These are phyloP conservation scores for Plantago elongata DNA, from an alignment of 257 asterid genomes.

Conservation along the genomic window DNA sequence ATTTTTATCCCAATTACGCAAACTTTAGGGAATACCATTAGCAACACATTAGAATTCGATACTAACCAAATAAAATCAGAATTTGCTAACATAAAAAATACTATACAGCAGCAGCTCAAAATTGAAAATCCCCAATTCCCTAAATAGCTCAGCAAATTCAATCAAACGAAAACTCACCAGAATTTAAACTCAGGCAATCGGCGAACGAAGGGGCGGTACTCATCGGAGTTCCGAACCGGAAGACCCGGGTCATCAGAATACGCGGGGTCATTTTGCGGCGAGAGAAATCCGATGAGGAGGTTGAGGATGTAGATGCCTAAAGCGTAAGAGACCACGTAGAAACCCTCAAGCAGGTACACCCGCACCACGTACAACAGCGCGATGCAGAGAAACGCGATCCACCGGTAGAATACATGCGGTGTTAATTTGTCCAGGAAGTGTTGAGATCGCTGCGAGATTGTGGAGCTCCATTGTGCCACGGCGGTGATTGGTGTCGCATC, in stretches of 20 bases:
- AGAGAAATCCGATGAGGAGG: constrained; percentile 45
- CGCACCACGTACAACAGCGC: constrained; percentile 43
- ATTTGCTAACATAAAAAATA: not conserved
- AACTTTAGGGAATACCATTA: not conserved
- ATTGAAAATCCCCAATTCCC: not conserved
- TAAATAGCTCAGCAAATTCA: constrained; percentile 9
- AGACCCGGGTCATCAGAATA: constrained; percentile 33
- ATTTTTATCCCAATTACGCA: not conserved
- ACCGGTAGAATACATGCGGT: constrained; percentile 44
- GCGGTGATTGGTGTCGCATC: constrained; percentile 17
- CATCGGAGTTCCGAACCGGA: constrained; percentile 47
- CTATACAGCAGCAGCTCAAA: not conserved
- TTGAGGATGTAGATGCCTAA: constrained; percentile 51
- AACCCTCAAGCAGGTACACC: constrained; percentile 46
- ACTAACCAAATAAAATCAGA: not conserved
- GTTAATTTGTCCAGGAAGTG: constrained; percentile 54
- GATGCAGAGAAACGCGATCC: constrained; percentile 51
- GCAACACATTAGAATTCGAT: too few relatives aligned
- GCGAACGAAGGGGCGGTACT: constrained; percentile 62
- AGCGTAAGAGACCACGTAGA: constrained; percentile 58
- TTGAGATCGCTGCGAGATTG: constrained; percentile 40
- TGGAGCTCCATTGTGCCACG: constrained; percentile 24
- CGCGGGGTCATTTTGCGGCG: constrained; percentile 60
- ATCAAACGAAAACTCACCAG: constrained; percentile 32
- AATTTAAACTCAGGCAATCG: constrained; percentile 57